Evolutionary conservation across 2,329 filamentous ascomycete genomes (phyloP).

Genomic region (Fusarium continuum): DNA sequence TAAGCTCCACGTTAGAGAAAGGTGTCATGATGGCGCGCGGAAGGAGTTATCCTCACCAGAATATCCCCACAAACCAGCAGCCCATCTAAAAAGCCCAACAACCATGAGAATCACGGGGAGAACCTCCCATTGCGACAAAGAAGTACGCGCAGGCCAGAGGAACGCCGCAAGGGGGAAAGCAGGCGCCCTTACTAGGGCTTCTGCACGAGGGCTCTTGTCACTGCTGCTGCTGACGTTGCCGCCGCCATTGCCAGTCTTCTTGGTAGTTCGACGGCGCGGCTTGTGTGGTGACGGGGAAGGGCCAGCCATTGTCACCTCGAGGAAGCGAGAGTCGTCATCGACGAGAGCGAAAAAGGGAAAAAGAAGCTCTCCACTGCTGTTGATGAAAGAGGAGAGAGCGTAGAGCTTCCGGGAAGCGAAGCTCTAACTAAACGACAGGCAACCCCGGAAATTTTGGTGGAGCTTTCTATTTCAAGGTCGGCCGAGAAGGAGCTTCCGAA

Average conservation of each 20-base stretch:
- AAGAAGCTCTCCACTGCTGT: slow-evolving; percentile 5
- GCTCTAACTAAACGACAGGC: slow-evolving; percentile 24
- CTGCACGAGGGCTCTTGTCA: slow-evolving; percentile 50
- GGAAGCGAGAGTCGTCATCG: slow-evolving; percentile 33
- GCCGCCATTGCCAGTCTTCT: slow-evolving; percentile 55
- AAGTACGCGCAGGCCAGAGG: slow-evolving; percentile 87
- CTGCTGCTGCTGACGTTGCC: slow-evolving; percentile 47
- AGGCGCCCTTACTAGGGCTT: slow-evolving; percentile 66
- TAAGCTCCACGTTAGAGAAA: slow-evolving; percentile 23
- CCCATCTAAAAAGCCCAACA: slow-evolving; percentile 93
- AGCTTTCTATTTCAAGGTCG: slow-evolving; percentile 10
- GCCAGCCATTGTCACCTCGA: slow-evolving; percentile 58
- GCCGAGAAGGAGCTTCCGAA: slow-evolving; percentile 38
- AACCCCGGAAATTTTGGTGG: slow-evolving; percentile 39
- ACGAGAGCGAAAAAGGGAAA: slow-evolving; percentile 13
- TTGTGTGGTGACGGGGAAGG: slow-evolving; percentile 67
- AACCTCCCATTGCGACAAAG: slow-evolving; percentile 89
- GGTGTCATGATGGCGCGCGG: not conserved
- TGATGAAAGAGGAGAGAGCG: slow-evolving; percentile 26
- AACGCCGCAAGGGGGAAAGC: slow-evolving; percentile 94
- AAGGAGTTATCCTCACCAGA: slow-evolving; percentile 69
- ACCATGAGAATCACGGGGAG: slow-evolving; percentile 88
- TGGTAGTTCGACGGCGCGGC: slow-evolving; percentile 63
- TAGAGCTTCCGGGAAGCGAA: slow-evolving; percentile 24
- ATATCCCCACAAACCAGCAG: slow-evolving; percentile 91